phyloP scores from a whole-genome alignment of 192 early-diverging fungal genomes.

The Coemansia biformis region DNA sequence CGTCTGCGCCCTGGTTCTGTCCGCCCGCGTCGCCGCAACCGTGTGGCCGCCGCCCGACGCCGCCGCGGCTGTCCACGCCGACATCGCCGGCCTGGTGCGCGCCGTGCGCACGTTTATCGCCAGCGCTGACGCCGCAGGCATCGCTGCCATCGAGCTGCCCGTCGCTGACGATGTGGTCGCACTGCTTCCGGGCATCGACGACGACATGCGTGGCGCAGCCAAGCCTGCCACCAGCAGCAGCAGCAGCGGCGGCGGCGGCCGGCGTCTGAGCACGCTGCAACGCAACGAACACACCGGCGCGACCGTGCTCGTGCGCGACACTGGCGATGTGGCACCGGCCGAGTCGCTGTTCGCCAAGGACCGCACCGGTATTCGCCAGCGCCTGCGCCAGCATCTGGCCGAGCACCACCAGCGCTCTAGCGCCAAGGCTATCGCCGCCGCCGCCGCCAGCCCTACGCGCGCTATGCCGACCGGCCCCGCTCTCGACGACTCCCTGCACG shows the following conservation, averaged over 20 bases:
- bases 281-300: constrained; percentile 50
- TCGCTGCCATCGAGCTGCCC: constrained; percentile 21
- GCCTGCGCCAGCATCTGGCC: constrained; percentile 49
- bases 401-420: constrained; percentile 47
- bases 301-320: constrained; percentile 28
- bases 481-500: background rate
- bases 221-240: background rate
- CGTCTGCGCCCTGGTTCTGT: constrained; percentile 77
- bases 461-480: background rate
- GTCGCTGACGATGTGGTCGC: constrained; percentile 31
- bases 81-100: constrained; percentile 69
- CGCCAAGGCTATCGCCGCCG: constrained; percentile 1
- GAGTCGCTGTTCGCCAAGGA: constrained; percentile 47
- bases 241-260: background rate
- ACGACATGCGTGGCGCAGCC: constrained; percentile 1
- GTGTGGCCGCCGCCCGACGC: constrained; percentile 89
- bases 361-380: constrained; percentile 46
- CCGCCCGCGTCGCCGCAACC: constrained; percentile 75
- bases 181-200: constrained; percentile 38
- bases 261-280: constrained; percentile 40
- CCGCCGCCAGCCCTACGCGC: background rate
- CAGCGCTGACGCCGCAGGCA: constrained; percentile 56
- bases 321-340: constrained; percentile 5
- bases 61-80: constrained; percentile 64
- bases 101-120: constrained; percentile 71